phyloP scores from a whole-genome alignment of 768 basidiomycete species.

The Xerocomus brunneocitrinus region DNA sequence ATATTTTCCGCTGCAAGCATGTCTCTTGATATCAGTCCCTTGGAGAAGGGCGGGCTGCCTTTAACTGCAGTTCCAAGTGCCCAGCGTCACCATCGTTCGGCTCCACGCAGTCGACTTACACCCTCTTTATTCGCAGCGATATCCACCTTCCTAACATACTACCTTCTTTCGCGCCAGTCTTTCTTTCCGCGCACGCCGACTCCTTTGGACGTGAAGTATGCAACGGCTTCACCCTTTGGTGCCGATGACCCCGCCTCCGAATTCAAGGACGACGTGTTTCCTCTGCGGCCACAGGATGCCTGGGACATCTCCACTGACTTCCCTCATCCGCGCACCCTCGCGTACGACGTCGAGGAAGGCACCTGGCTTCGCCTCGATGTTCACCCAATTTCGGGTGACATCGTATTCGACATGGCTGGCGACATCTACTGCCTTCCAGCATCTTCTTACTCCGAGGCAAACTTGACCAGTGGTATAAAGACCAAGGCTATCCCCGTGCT shows the following conservation, averaged over 20 bases:
- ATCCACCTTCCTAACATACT: slow-evolving; percentile 17
- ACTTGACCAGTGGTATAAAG: slow-evolving; percentile 18
- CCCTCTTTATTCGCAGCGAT: slow-evolving; percentile 9
- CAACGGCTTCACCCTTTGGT: slow-evolving; percentile 5
- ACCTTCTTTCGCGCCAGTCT: slow-evolving; percentile 14
- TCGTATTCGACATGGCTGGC: slow-evolving; percentile 72
- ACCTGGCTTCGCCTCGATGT: slow-evolving; percentile 76
- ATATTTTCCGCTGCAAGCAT: slow-evolving; percentile 1
- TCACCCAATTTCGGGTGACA: slow-evolving; percentile 62
- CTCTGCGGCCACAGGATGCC: slow-evolving; percentile 46
- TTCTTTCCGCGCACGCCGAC: not conserved
- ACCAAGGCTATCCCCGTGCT: slow-evolving; percentile 55
- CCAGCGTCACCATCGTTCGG: not conserved
- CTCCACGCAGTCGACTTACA: not conserved
- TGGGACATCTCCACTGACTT: slow-evolving; percentile 81
- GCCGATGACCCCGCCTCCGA: slow-evolving; percentile 36
- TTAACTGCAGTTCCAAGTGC: slow-evolving; percentile 1
- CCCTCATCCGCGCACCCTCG: slow-evolving; percentile 58
- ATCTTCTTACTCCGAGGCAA: slow-evolving; percentile 30
- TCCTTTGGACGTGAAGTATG: not conserved
- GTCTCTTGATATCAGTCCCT: slow-evolving; percentile 10
- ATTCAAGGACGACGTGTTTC: slow-evolving; percentile 56
- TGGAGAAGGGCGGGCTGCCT: slow-evolving; percentile 20
- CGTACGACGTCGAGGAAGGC: slow-evolving; percentile 67
- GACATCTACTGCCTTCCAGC: slow-evolving; percentile 69